These are phyloP conservation scores for Glycine tomentella DNA, from an alignment of 306 rosid species.

Conservation along the genomic window DNA sequence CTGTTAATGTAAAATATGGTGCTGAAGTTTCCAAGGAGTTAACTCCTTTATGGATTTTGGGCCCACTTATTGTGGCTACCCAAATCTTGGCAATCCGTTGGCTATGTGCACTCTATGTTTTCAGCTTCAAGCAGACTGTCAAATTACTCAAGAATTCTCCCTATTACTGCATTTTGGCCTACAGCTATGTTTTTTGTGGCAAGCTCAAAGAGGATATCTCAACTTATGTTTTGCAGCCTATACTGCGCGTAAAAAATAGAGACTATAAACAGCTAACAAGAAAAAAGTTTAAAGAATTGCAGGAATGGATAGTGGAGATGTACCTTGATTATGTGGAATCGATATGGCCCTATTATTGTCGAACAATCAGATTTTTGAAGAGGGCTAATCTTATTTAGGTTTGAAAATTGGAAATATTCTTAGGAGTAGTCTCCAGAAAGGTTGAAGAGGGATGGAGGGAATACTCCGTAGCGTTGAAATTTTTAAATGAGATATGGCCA, in stretches of 20 bases:
- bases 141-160: constrained; percentile 66
- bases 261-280: constrained; percentile 67
- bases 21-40: constrained; percentile 88
- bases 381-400: constrained; percentile 80
- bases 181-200: constrained; percentile 61
- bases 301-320: constrained; percentile 62
- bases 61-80: constrained; percentile 73
- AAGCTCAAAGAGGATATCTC: constrained; percentile 64
- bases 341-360: constrained; percentile 87
- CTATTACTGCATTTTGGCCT: constrained; percentile 61
- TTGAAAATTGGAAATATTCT: constrained; percentile 43
- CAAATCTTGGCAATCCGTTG: constrained; percentile 65
- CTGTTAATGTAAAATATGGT: constrained; percentile 70
- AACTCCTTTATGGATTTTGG: constrained; percentile 87
- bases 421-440: constrained; percentile 50
- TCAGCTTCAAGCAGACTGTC: constrained; percentile 75
- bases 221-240: constrained; percentile 63
- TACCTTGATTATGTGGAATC: constrained; percentile 86
- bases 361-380: constrained; percentile 80
- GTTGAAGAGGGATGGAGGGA: constrained; percentile 40
- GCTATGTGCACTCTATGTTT: constrained; percentile 68
- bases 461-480: constrained; percentile 49
- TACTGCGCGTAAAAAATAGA: constrained; percentile 61
- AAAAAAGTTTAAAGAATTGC: constrained; percentile 64
- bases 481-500: constrained; percentile 44